phyloP scores from a whole-genome alignment of 805 yeast genomes.

The Metschnikowia lochheadii region DNA sequence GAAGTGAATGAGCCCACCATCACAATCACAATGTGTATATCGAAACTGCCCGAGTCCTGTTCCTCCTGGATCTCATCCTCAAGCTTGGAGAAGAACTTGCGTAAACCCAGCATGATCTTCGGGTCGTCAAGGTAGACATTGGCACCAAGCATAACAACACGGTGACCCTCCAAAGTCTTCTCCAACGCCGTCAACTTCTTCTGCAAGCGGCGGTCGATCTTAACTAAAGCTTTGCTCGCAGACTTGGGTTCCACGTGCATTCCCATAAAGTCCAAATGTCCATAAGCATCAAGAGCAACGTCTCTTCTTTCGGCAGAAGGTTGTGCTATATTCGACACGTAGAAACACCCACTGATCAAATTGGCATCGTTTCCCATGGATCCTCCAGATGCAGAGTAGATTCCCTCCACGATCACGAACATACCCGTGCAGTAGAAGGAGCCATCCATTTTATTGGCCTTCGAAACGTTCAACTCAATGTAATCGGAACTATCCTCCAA shows the following conservation, averaged over 20 bases:
- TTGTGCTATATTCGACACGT: conserved; percentile 72
- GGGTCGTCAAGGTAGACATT: conserved; percentile 64
- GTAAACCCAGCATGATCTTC: conserved; percentile 57
- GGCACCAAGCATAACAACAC: conserved; percentile 68
- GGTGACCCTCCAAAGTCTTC: conserved; percentile 50
- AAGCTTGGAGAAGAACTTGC: conserved; percentile 54
- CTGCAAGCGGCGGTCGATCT: conserved; percentile 59
- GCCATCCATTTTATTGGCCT: conserved; percentile 58
- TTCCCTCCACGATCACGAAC: conserved; percentile 79
- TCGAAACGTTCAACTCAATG: conserved; percentile 62
- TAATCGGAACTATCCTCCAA: conserved; percentile 79
- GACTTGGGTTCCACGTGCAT: conserved; percentile 28
- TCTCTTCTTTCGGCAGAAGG: conserved; percentile 85
- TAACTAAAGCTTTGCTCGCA: conserved; percentile 27
- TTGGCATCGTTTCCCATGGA: conserved; percentile 26
- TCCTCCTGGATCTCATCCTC: conserved; percentile 32
- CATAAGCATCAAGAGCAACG: conserved; percentile 63
- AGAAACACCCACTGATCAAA: conserved; percentile 48
- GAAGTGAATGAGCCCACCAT: conserved; percentile 79
- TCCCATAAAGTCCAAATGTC: conserved; percentile 67
- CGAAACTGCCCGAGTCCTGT: conserved; percentile 38
- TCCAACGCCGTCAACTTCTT: conserved; percentile 55
- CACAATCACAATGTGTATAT: conserved; percentile 56
- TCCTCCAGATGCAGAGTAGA: conserved; percentile 64
- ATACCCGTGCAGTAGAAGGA: conserved; percentile 72